Conservation (phyloP, 2,329 filamentous ascomycete genomes). For the Trichoderma lentiforme region DNA sequence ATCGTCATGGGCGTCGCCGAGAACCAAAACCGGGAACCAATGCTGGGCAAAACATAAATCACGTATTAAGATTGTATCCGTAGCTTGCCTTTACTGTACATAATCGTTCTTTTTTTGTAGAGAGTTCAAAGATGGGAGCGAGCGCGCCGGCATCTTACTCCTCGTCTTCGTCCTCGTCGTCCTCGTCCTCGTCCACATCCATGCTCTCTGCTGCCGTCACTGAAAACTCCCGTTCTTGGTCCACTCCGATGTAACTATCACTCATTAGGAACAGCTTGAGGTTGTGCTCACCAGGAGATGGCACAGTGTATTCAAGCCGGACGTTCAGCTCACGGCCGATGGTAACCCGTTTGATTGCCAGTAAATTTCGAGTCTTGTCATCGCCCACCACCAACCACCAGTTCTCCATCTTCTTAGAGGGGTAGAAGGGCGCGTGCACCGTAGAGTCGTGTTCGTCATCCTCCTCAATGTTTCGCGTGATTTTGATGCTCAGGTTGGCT, state of each 20-base stretch:
- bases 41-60: conserved; percentile 11
- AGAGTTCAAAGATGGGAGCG: conserved; percentile 19
- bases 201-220: conserved; percentile 86
- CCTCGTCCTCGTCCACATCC: conserved; percentile 86
- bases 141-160: conserved; percentile 23
- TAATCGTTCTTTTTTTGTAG: conserved; percentile 24
- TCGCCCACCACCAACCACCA: conserved; percentile 98
- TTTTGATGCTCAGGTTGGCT: conserved; percentile 76
- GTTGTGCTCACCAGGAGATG: conserved; percentile 77
- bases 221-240: conserved; percentile 88
- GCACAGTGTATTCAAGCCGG: conserved; percentile 83
- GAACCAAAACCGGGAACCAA: conserved; percentile 11
- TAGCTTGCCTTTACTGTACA: conserved; percentile 33
- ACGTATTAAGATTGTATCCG: conserved; percentile 25
- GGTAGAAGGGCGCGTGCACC: conserved; percentile 95
- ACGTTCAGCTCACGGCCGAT: conserved; percentile 75
- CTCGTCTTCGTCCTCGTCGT: conserved; percentile 60
- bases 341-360: conserved; percentile 93
- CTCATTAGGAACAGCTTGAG: conserved; percentile 94
- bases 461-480: conserved; percentile 78
- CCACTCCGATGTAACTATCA: conserved; percentile 93
- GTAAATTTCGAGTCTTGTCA: conserved; percentile 78
- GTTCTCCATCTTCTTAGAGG: conserved; percentile 87
- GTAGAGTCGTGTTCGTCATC: conserved; percentile 69
- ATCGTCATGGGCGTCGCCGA: conserved; percentile 21